Evolutionary conservation across 495 filamentous ascomycete species (phyloP), one percentile per base, ranked within the genome.

Genomic region (Chaetomium cochliodes): DNA sequence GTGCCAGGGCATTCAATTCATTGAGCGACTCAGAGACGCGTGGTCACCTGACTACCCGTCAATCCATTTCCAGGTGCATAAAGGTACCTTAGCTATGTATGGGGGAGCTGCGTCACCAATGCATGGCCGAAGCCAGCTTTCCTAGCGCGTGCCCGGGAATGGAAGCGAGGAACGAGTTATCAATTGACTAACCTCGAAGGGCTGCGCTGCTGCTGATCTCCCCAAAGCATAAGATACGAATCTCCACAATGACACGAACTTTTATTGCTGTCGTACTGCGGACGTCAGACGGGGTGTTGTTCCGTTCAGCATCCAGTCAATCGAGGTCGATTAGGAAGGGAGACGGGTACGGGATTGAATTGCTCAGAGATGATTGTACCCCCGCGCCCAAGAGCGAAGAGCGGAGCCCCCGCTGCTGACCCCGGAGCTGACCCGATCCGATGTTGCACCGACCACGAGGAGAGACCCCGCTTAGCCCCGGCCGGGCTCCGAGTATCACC

Each of bases 41-140:
- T 63, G 41, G 52, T 57, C 61, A 63, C 61, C 49, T 63, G 61
- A 56, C 28, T 25, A 11, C 61, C 52, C 25, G 60, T 49, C 33
- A 28, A 59, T n/a, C 23, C 0, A 26, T 26, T 26, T 26, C 7
- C 5, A 39, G 25, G 52, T 28, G 30, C 28, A 15, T 2, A 44
- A 13, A n/a, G n/a, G n/a, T n/a, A n/a, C n/a, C n/a, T n/a, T n/a
- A n/a, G n/a, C 56, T 42, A 12, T 7, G 8, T 1, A 5, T 23
- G 3, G 18, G 46, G n/a, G 46, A 37, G 9, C 33, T 37, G 33
- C 33, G 33, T 37, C 33, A 37, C 6, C 5, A 8, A 37, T 37
- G 6, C 33, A 12, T 12, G 33, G 33, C 9, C 1, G 9, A 37
- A 37, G 33, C 33, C 33, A 37, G 9, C 33, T 37, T 37, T 37